phyloP scores from a whole-genome alignment of 1,284 basidiomycete genomes.

The Takashimella tepidaria region DNA sequence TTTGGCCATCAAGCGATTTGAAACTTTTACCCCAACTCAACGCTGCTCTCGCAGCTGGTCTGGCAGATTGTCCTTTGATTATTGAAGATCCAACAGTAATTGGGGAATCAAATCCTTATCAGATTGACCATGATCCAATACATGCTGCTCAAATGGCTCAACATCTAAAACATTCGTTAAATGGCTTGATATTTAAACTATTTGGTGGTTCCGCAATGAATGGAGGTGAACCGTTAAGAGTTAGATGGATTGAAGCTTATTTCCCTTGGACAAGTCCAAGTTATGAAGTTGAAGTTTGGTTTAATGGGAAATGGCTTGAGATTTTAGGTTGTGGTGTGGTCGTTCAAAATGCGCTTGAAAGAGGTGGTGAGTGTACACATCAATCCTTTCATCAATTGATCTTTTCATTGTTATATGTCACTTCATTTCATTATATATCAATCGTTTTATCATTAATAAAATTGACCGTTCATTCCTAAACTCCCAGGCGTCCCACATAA shows the following conservation, averaged over 20 bases:
- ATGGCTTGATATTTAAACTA: conserved; percentile 75
- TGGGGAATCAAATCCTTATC: conserved; percentile 71
- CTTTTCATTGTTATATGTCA: conserved; percentile 5
- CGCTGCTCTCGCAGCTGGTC: conserved; percentile 56
- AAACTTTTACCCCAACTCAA: conserved; percentile 51
- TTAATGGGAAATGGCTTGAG: conserved; percentile 94
- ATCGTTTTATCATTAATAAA: background rate
- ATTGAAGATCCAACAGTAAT: conserved; percentile 81
- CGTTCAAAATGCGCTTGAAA: conserved; percentile 78
- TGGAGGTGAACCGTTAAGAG: conserved; percentile 61
- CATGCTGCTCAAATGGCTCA: conserved; percentile 67
- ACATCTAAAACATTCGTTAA: conserved; percentile 89
- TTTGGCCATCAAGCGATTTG: conserved; percentile 56
- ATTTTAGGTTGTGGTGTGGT: conserved; percentile 93
- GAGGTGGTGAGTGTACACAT: conserved; percentile 61
- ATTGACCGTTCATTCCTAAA: background rate
- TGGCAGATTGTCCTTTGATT: conserved; percentile 65
- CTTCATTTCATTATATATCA: conserved; percentile 4
- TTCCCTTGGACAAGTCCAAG: conserved; percentile 98
- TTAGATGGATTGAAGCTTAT: conserved; percentile 96
- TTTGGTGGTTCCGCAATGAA: conserved; percentile 60
- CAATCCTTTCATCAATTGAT: background rate
- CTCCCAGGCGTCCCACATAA: conserved; percentile 67
- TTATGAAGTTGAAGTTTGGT: conserved; percentile 97
- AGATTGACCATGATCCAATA: conserved; percentile 66